phyloP scores from a whole-genome alignment of 2,329 filamentous ascomycete genomes.

The Pyricularia grisea region DNA sequence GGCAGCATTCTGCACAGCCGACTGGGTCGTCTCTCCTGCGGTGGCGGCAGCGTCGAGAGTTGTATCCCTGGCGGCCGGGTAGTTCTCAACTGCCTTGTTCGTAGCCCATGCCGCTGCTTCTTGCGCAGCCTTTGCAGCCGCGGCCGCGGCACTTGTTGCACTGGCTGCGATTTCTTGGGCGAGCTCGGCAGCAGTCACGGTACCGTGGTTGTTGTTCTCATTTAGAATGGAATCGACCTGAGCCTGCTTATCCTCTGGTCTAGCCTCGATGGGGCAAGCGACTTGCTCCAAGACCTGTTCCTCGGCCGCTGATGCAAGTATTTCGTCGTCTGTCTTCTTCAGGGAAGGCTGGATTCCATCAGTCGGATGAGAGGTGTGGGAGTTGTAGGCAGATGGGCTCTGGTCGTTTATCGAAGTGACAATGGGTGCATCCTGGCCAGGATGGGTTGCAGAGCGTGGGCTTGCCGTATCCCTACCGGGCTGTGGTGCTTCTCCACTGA shows the following conservation, averaged over 20 bases:
- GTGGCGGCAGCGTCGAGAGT: not conserved
- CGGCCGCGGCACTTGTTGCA: not conserved
- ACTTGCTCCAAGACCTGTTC: not conserved
- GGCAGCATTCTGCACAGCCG: not conserved
- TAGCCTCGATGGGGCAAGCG: not conserved
- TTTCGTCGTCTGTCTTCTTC: not conserved
- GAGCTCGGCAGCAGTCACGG: not conserved
- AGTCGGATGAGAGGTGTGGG: not conserved
- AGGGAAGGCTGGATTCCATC: not conserved
- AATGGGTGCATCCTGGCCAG: not conserved
- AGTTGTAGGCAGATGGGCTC: not conserved
- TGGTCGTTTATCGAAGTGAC: not conserved
- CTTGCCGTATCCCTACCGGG: not conserved
- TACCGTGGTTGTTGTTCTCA: not conserved
- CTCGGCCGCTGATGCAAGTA: not conserved
- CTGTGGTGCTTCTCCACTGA: not conserved
- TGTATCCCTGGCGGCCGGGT: not conserved
- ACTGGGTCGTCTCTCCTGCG: not conserved
- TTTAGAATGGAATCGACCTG: not conserved
- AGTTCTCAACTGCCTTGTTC: not conserved
- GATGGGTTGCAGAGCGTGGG: not conserved
- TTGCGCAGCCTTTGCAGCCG: not conserved
- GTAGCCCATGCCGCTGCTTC: not conserved
- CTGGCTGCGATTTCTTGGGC: not conserved
- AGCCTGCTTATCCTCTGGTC: not conserved